A percentile compares a stretch with the other conserved stretches of the same genome.
Conservation (phyloP, 2,329 filamentous ascomycete genomes). For the Drechslerella coelobrocha region DNA sequence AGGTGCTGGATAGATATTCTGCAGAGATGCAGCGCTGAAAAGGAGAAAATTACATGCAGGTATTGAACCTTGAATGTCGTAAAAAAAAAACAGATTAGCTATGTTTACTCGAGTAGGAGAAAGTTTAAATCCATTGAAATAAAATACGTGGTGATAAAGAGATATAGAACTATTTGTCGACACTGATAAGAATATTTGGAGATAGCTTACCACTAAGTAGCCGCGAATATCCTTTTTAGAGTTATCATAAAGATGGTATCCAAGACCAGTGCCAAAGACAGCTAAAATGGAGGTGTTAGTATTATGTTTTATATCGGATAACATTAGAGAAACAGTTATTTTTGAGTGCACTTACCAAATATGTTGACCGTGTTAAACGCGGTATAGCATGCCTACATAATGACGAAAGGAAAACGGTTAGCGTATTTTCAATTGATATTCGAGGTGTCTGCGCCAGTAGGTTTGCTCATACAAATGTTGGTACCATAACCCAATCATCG, state of each 20-base stretch:
- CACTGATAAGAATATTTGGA: too few species aligned
- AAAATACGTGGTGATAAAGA: too few species aligned
- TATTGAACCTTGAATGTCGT: slow-evolving; percentile 22
- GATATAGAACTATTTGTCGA: too few species aligned
- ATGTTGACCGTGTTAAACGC: slow-evolving; percentile 31
- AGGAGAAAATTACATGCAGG: slow-evolving; percentile 36
- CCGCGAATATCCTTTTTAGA: slow-evolving; percentile 31
- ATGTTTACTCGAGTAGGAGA: too few species aligned
- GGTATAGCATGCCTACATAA: slow-evolving; percentile 19
- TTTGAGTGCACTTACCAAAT: slow-evolving; percentile 13
- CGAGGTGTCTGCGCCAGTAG: background rate
- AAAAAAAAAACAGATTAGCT: background rate
- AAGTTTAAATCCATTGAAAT: too few species aligned
- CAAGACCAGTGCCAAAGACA: slow-evolving; percentile 32
- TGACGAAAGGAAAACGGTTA: background rate
- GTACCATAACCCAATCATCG: slow-evolving; percentile 46
- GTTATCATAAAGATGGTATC: slow-evolving; percentile 39
- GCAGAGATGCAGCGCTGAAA: slow-evolving; percentile 38
- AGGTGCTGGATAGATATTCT: slow-evolving; percentile 44
- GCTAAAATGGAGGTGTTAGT: too few species aligned
- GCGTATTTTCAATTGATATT: background rate
- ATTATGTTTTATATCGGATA: too few species aligned
- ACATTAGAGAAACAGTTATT: background rate
- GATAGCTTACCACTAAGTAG: slow-evolving; percentile 26
- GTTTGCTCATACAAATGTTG: slow-evolving; percentile 28